A percentile compares a stretch with the other conserved stretches of the same genome.
These are phyloP conservation scores for Nigrospora osmanthi DNA, from an alignment of 2,329 filamentous ascomycete species.

Conservation along the genomic window DNA sequence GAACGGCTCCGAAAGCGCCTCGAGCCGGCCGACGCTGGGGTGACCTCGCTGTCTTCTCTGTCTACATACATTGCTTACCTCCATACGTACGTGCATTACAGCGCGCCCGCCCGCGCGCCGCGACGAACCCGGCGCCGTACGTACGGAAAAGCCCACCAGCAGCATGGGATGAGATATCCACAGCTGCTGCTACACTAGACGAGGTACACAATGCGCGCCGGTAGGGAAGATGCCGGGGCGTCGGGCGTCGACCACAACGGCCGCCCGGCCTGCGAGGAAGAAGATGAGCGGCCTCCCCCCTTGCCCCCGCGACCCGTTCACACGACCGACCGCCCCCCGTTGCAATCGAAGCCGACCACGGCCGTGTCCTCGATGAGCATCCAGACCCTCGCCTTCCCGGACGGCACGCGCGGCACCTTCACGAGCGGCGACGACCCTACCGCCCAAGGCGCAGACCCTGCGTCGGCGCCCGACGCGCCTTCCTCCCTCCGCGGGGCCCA, in stretches of 20 bases:
- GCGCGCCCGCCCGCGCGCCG: no score
- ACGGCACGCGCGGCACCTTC: constrained; percentile 60
- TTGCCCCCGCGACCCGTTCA: constrained; percentile 41
- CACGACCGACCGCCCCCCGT: constrained; percentile 23
- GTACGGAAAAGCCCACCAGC: background rate
- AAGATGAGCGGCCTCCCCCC: constrained; percentile 43
- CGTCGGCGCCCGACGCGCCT: constrained; percentile 18
- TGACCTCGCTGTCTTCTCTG: no score
- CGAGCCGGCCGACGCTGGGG: no score
- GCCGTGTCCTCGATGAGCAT: constrained; percentile 77
- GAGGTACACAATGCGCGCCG: constrained; percentile 9
- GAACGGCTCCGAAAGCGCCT: no score
- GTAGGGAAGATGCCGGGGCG: constrained; percentile 21
- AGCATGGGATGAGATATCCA: constrained; percentile 6
- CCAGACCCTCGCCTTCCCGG: constrained; percentile 66
- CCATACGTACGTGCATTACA: no score
- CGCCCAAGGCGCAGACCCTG: constrained; percentile 15
- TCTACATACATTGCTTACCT: no score
- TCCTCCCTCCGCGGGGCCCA: constrained; percentile 12
- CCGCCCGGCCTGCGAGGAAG: constrained; percentile 11
- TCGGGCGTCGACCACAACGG: constrained; percentile 8
- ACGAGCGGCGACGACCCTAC: constrained; percentile 24
- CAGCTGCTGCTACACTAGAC: constrained; percentile 5
- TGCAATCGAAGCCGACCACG: constrained; percentile 67
- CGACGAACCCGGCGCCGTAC: no score